Percentiles rank a stretch among this genome's conserved stretches.
These are phyloP conservation scores for Rhodosporidiobolus odoratus DNA, from an alignment of 768 basidiomycete species.

Conservation along the genomic window DNA sequence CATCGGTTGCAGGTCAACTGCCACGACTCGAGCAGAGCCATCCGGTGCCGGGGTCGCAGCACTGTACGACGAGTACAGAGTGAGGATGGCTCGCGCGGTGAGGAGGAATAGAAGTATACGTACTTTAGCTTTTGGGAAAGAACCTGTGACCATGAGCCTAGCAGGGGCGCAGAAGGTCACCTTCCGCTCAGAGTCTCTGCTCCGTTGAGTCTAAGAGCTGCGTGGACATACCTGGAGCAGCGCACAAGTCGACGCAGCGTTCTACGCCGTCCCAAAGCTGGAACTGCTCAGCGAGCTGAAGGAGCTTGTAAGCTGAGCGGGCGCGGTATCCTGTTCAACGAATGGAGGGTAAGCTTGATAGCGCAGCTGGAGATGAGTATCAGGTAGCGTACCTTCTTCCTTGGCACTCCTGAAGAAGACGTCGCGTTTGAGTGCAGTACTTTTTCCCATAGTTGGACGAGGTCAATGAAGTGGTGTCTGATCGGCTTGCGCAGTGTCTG, in stretches of 20 bases:
- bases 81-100: rapidly evolving
- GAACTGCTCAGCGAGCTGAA: slow-evolving; percentile 45
- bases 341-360: no score
- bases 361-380: neutral
- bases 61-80: neutral
- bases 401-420: slow-evolving; percentile 33
- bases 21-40: slow-evolving; percentile 39
- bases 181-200: no score
- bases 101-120: neutral
- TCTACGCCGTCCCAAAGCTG: slow-evolving; percentile 41
- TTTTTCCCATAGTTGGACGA: slow-evolving; percentile 16
- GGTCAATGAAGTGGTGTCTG: neutral
- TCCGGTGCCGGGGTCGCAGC: slow-evolving; percentile 4
- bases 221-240: slow-evolving; percentile 41
- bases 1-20: slow-evolving; percentile 48
- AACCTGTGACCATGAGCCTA: slow-evolving; percentile 50
- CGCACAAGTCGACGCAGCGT: slow-evolving; percentile 44
- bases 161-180: neutral
- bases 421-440: slow-evolving; percentile 28
- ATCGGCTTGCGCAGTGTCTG: neutral
- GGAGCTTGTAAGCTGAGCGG: slow-evolving; percentile 46
- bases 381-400: slow-evolving; percentile 23
- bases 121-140: slow-evolving; percentile 46
- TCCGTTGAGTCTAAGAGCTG: no score
- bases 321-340: slow-evolving; percentile 43